These are phyloP conservation scores for Paramecium sexaurelia DNA, from an alignment of 73 alveolate genomes.

Conservation along the genomic window DNA sequence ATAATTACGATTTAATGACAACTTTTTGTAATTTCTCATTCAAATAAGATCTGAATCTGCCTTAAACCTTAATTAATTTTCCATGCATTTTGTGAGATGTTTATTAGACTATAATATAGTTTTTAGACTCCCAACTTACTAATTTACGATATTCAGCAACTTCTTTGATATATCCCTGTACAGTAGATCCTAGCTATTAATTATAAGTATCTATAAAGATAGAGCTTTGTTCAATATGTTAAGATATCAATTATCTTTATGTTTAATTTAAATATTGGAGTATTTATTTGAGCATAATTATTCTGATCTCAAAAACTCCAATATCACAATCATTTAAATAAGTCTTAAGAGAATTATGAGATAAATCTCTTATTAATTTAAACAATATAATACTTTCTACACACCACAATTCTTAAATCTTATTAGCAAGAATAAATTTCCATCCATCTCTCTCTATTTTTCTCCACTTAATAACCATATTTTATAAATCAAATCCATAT, in stretches of 20 bases:
- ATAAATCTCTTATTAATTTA: constrained; percentile 31
- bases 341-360: neutral
- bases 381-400: constrained; percentile 58
- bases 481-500: constrained; percentile 2
- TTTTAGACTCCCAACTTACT: constrained; percentile 53
- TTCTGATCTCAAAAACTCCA: constrained; percentile 8
- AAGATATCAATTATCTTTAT: neutral
- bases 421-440: constrained; percentile 46
- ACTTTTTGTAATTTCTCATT: neutral
- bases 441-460: constrained; percentile 63
- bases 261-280: neutral
- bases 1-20: neutral
- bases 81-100: constrained; percentile 51
- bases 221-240: constrained; percentile 1
- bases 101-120: neutral
- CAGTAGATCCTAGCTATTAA: neutral
- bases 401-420: constrained; percentile 49
- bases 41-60: constrained; percentile 2
- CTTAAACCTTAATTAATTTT: constrained; percentile 13
- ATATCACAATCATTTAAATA: constrained; percentile 13
- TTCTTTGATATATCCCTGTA: neutral
- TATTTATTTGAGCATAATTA: neutral
- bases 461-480: constrained; percentile 49
- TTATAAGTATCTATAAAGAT: neutral
- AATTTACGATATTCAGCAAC: constrained; percentile 42